Conservation (phyloP, 495 filamentous ascomycete genomes). For the Xylaria intraflava region DNA sequence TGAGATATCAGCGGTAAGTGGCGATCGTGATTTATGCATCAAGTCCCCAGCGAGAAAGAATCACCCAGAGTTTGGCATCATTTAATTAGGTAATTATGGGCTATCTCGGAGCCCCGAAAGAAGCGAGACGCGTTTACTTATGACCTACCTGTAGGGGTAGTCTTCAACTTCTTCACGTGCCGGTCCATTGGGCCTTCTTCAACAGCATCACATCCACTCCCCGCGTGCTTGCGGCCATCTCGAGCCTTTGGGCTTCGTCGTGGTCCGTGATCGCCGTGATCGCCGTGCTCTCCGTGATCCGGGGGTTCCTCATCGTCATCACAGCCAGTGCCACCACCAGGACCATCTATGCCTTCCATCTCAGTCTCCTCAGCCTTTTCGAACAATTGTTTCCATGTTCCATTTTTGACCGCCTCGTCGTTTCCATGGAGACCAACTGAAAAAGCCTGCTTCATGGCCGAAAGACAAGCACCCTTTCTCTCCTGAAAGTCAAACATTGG, state of each 20-base stretch:
- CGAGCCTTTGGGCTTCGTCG: not conserved
- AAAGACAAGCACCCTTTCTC: constrained; percentile 51
- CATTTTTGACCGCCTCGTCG: constrained; percentile 51
- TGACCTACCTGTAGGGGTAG: too few relatives aligned
- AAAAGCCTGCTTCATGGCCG: constrained; percentile 61
- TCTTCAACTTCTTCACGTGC: constrained; percentile 35
- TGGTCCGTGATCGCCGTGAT: constrained; percentile 19
- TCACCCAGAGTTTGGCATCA: not conserved
- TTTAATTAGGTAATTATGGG: not conserved
- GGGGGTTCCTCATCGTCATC: constrained; percentile 19
- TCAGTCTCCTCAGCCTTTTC: constrained; percentile 44
- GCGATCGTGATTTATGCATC: not conserved
- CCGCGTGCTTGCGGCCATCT: constrained; percentile 26
- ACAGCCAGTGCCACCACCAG: constrained; percentile 16
- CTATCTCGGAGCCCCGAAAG: not conserved
- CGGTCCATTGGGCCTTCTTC: constrained; percentile 40
- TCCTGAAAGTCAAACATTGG: constrained; percentile 67
- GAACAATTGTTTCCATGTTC: constrained; percentile 56
- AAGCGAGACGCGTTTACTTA: not conserved
- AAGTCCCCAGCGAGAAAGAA: not conserved
- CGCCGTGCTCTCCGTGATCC: constrained; percentile 25
- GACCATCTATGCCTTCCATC: constrained; percentile 28
- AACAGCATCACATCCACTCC: constrained; percentile 7
- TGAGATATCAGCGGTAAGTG: not conserved
- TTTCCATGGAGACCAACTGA: constrained; percentile 53